Conservation (phyloP, 768 basidiomycete species). For the Hydnomerulius pinastri region DNA sequence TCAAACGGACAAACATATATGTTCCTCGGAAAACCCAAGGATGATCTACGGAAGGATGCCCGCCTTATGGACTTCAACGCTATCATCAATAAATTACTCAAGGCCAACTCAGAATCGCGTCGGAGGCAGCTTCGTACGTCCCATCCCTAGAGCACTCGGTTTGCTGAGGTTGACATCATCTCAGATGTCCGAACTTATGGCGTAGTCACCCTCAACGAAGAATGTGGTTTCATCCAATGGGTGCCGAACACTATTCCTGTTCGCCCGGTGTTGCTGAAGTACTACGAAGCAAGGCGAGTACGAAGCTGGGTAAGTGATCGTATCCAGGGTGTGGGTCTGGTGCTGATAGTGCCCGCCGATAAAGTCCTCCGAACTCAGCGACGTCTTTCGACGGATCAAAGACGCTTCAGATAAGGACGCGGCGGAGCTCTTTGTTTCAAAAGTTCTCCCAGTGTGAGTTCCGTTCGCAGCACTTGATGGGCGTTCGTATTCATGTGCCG, state of each 20-base stretch:
- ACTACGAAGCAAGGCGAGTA: constrained; percentile 58
- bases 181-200: constrained; percentile 91
- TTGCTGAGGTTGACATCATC: neutral
- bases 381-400: constrained; percentile 52
- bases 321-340: neutral
- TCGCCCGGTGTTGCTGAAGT: constrained; percentile 68
- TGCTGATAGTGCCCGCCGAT: neutral
- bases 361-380: constrained; percentile 49
- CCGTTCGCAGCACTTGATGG: neutral
- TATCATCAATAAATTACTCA: constrained; percentile 95
- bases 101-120: constrained; percentile 91
- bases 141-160: neutral
- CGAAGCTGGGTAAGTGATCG: constrained; percentile 46
- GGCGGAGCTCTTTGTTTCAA: constrained; percentile 49
- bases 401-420: constrained; percentile 50
- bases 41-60: constrained; percentile 96
- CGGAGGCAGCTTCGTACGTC: constrained; percentile 83
- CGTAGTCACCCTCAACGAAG: constrained; percentile 97
- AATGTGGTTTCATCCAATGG: constrained; percentile 99
- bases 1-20: constrained; percentile 83
- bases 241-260: constrained; percentile 89
- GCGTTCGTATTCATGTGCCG: neutral
- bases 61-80: constrained; percentile 97
- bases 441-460: constrained; percentile 61
- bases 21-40: constrained; percentile 96